Conservation (phyloP, 768 basidiomycete species). For the Rhodotorula sphaerocarpa region DNA sequence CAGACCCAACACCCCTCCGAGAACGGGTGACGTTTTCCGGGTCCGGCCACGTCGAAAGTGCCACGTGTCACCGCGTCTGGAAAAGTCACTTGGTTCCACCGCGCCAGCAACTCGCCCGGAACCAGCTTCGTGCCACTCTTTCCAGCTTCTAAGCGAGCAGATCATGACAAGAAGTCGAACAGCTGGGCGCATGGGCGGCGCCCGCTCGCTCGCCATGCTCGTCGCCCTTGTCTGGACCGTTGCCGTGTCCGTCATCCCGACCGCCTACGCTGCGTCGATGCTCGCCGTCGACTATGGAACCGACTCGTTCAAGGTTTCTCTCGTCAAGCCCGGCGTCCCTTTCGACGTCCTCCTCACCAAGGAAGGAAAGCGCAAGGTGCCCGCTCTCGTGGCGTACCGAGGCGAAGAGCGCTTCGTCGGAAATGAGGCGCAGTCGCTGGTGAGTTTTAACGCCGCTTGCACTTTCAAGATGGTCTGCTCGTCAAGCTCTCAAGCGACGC, state of each 20-base stretch:
- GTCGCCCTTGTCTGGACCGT: neutral
- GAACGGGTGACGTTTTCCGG: too few species aligned
- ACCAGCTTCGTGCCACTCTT: neutral
- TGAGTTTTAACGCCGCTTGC: slow-evolving; percentile 5
- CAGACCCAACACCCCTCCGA: too few species aligned
- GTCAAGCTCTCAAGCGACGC: neutral
- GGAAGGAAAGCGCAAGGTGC: slow-evolving; percentile 93
- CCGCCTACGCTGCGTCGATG: slow-evolving; percentile 47
- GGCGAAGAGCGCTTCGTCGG: slow-evolving; percentile 77
- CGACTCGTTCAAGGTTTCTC: slow-evolving; percentile 92
- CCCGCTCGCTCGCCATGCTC: neutral
- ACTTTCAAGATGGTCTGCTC: slow-evolving; percentile 2
- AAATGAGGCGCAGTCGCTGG: slow-evolving; percentile 70
- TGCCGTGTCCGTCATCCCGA: neutral
- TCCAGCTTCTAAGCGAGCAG: neutral
- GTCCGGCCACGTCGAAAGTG: too few species aligned
- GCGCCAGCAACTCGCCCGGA: neutral
- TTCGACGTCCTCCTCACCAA: slow-evolving; percentile 95
- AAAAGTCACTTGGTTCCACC: too few species aligned
- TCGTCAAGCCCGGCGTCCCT: slow-evolving; percentile 86
- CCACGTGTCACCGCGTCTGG: too few species aligned
- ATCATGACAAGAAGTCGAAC: neutral
- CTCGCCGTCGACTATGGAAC: slow-evolving; percentile 97
- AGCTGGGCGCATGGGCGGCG: neutral
- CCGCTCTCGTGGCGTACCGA: slow-evolving; percentile 84